Evolutionary conservation across 2,329 filamentous ascomycete genomes (phyloP).

Genomic region (Tolypocladium album): DNA sequence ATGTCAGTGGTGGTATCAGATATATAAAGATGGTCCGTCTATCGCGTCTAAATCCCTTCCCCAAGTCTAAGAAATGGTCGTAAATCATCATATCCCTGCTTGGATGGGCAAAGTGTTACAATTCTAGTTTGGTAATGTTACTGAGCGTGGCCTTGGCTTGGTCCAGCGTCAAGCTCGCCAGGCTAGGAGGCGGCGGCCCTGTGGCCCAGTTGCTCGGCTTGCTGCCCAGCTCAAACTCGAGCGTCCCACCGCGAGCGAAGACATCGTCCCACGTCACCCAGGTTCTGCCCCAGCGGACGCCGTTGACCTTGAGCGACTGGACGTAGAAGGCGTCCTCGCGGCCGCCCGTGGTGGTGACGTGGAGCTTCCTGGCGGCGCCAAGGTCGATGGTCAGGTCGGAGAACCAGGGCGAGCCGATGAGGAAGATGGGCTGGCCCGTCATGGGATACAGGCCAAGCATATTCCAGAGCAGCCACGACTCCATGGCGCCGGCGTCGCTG

Average conservation of each 20-base stretch:
- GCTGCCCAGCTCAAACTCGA: slow-evolving; percentile 54
- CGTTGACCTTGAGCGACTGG: slow-evolving; percentile 56
- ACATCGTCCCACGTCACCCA: slow-evolving; percentile 60
- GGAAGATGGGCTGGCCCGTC: slow-evolving; percentile 57
- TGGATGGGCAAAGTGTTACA: not conserved
- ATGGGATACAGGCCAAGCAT: slow-evolving; percentile 60
- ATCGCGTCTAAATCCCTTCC: not conserved
- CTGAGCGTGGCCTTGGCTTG: slow-evolving; percentile 7
- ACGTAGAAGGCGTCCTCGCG: slow-evolving; percentile 45
- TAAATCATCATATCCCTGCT: not conserved
- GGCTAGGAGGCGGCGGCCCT: slow-evolving; percentile 50
- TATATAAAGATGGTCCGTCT: not conserved
- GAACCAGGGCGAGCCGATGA: slow-evolving; percentile 56
- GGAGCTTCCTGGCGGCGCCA: slow-evolving; percentile 40
- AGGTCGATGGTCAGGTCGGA: slow-evolving; percentile 47
- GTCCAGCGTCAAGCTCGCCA: slow-evolving; percentile 24
- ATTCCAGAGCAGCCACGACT: slow-evolving; percentile 58
- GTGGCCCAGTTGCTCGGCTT: slow-evolving; percentile 44
- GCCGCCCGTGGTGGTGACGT: slow-evolving; percentile 42
- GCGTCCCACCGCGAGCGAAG: slow-evolving; percentile 49
- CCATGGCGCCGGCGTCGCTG: slow-evolving; percentile 63
- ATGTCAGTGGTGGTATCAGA: not conserved
- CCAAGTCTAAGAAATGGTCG: not conserved
- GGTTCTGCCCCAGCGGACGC: slow-evolving; percentile 46
- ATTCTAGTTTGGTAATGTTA: not conserved